These are phyloP conservation scores for Byssoonygena ceratinophila DNA, from an alignment of 2,329 filamentous ascomycete genomes.

Conservation along the genomic window DNA sequence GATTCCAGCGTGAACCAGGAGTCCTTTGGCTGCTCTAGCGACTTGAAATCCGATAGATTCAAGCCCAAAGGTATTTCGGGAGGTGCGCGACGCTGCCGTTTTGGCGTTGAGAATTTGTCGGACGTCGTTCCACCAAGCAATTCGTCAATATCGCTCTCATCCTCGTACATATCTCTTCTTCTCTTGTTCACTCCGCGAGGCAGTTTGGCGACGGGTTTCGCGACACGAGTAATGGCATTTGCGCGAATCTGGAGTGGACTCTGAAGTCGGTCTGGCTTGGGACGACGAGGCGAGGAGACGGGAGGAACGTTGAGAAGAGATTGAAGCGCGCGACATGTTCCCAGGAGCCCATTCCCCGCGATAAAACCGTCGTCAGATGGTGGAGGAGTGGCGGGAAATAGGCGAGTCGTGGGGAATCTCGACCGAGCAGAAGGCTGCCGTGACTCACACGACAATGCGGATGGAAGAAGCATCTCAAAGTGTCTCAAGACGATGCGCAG, in stretches of 20 bases:
- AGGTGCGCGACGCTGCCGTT: conserved; percentile 35
- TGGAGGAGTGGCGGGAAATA: conserved; percentile 31
- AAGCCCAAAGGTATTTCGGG: conserved; percentile 38
- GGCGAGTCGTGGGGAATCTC: conserved; percentile 28
- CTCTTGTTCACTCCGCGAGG: conserved; percentile 15
- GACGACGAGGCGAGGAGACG: conserved; percentile 27
- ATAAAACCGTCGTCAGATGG: conserved; percentile 29
- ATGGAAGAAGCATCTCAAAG: conserved; percentile 35
- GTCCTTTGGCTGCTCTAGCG: conserved; percentile 23
- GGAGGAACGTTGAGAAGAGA: conserved; percentile 35
- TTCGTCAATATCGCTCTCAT: conserved; percentile 18
- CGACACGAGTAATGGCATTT: conserved; percentile 21
- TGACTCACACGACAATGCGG: conserved; percentile 37
- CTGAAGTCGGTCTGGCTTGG: conserved; percentile 31
- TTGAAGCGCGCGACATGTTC: conserved; percentile 36
- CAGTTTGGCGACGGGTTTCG: conserved; percentile 19
- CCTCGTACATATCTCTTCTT: conserved; percentile 30
- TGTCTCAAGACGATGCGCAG: not conserved
- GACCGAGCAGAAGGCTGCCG: conserved; percentile 26
- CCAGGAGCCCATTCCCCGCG: conserved; percentile 31
- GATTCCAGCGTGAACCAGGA: not conserved
- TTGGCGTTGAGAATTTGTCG: conserved; percentile 35
- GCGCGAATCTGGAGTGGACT: conserved; percentile 30
- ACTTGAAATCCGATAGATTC: conserved; percentile 35
- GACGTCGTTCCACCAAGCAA: conserved; percentile 9